phyloP scores from a whole-genome alignment of 441 rosid species.

The Geranium incanum region DNA sequence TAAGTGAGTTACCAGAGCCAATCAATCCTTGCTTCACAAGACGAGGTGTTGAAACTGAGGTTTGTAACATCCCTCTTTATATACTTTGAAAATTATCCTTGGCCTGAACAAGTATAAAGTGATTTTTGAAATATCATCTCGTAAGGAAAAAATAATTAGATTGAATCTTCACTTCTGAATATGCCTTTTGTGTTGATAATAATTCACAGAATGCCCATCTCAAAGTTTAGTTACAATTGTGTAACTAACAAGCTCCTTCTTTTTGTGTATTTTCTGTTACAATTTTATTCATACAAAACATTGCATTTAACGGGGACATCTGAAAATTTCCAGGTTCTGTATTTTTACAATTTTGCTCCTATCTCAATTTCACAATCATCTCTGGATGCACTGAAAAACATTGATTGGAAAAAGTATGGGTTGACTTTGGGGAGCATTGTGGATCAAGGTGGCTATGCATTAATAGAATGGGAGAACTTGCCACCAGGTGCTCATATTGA shows the following conservation, averaged over 20 bases:
- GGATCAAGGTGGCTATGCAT: constrained; percentile 40
- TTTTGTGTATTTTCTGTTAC: not conserved
- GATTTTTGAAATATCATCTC: not conserved
- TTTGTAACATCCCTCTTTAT: constrained; percentile 19
- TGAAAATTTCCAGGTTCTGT: constrained; percentile 47
- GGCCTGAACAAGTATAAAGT: constrained; percentile 2
- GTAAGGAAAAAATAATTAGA: not conserved
- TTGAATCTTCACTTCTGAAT: not conserved
- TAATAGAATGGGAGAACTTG: constrained; percentile 58
- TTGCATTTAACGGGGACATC: constrained; percentile 5
- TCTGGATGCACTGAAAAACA: constrained; percentile 45
- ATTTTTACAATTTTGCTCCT: constrained; percentile 60
- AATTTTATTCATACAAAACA: not conserved
- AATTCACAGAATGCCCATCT: not conserved
- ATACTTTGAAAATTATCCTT: not conserved
- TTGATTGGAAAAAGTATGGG: constrained; percentile 85
- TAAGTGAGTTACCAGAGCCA: constrained; percentile 45
- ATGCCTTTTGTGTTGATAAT: not conserved
- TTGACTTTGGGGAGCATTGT: constrained; percentile 39
- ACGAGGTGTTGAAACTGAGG: constrained; percentile 60
- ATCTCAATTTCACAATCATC: constrained; percentile 38
- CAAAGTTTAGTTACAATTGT: not conserved
- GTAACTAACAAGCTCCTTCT: not conserved
- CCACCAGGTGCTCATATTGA: constrained; percentile 43
- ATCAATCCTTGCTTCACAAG: constrained; percentile 37